Base-by-base conservation (phyloP, 2,329 filamentous ascomycete species). In the Botryotinia convoluta region DNA sequence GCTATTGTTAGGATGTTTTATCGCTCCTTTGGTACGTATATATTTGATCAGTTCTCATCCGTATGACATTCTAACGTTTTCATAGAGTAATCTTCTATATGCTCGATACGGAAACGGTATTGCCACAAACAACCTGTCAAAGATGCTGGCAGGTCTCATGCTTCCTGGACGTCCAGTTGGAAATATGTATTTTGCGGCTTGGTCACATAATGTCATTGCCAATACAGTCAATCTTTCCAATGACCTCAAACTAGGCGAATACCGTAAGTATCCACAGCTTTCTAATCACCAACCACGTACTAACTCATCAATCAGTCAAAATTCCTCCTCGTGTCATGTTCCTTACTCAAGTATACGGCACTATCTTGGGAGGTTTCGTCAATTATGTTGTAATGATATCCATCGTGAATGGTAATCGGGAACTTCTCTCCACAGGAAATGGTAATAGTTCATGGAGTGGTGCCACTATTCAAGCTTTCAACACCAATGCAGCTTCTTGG, bases 231-330 rank as follows among this genome's bases (percentile, higher is more conserved):
- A 81, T 71, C 80, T 89, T 10, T 86, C 82, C 54, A 85, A 84
- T 64, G 86, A 88, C 74, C 78, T 89, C 37, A 89, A 89, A 80
- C 84, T 89, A 83, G 88, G 87, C 32, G 86, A 89, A 81, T 89
- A 89, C 69, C 83, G 86, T 86, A 80, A 69, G 84, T 81, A 5
- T 32, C 26, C 0, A 5, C 39, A 1, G 16, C 26, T 37, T 29
- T 26, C 44, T 54, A 70, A 51, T 76, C 9, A 6, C 22, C 64
- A 32, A 16, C n/a, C 10, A 26, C 12, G 35, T 20, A 22, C 78
- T 81, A 61, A 83, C 67, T 20, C 0, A 42, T 29, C 18, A 51
- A 44, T 75, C 39, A 85, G 83, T 86, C 76, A 89, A 89, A 75
- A 86, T 84, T 18, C 77, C 82, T 80, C 35, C 79, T 81, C 80